A percentile compares a stretch with the other conserved stretches of the same genome.
Conservation (phyloP, 352 stramenopile species). For the Thalassiosira oceanica region DNA sequence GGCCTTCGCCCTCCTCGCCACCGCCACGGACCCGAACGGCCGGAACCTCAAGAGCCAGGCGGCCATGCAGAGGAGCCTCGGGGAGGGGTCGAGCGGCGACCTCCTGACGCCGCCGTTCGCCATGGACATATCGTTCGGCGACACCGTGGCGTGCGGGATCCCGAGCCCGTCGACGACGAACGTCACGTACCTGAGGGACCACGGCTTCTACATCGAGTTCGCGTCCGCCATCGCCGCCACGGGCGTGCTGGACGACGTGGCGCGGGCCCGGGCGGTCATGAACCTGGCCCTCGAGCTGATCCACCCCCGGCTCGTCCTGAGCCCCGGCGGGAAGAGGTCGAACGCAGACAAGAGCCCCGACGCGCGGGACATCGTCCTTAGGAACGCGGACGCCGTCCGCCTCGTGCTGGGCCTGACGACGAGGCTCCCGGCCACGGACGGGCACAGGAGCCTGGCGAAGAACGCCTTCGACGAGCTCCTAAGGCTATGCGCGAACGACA, state of each 20-base stretch:
- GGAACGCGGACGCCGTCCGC: constrained; percentile 74
- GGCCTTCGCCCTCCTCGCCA: constrained; percentile 57
- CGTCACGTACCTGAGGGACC: constrained; percentile 42
- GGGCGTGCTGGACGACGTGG: constrained; percentile 55
- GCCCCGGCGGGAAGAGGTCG: constrained; percentile 24
- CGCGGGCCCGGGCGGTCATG: constrained; percentile 46
- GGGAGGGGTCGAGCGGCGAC: constrained; percentile 13
- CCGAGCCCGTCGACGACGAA: constrained; percentile 25
- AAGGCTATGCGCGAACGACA: constrained; percentile 53
- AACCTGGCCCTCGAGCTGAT: constrained; percentile 72
- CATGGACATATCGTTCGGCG: not conserved
- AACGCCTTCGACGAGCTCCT: constrained; percentile 61
- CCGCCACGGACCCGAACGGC: constrained; percentile 50
- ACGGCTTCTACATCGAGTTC: constrained; percentile 67
- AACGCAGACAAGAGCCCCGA: constrained; percentile 46
- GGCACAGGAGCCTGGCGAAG: constrained; percentile 44
- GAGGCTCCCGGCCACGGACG: constrained; percentile 50
- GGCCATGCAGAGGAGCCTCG: no score
- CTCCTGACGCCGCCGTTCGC: constrained; percentile 23
- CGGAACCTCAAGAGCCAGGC: constrained; percentile 34
- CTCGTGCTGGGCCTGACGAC: constrained; percentile 70
- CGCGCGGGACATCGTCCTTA: constrained; percentile 46
- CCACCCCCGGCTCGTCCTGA: constrained; percentile 59
- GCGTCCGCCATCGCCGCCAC: constrained; percentile 59
- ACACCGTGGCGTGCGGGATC: not conserved